These are phyloP conservation scores for Microstegium vimineum DNA, from an alignment of 176 grass and related monocot genomes.

Conservation along the genomic window DNA sequence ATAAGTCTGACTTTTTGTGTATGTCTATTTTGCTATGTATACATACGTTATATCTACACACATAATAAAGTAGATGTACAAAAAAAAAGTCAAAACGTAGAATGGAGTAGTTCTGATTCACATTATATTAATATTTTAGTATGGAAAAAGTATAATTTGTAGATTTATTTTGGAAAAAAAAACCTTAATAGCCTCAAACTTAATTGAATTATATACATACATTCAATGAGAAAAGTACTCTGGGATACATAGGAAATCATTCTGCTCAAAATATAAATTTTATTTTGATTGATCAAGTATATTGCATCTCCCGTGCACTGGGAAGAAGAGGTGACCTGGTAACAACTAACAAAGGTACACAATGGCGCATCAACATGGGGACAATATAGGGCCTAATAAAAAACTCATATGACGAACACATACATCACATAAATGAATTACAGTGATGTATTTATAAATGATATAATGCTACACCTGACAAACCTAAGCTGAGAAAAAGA, in stretches of 20 bases:
- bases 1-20: too few species aligned
- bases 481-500: background rate
- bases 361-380: background rate
- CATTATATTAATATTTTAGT: background rate
- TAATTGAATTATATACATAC: background rate
- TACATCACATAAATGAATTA: conserved; percentile 24
- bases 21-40: too few species aligned
- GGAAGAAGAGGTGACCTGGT: background rate
- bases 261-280: background rate
- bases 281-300: background rate
- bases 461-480: conserved; percentile 30
- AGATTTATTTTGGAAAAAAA: background rate
- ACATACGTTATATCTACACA: too few species aligned
- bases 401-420: background rate
- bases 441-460: conserved; percentile 26
- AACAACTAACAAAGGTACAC: background rate
- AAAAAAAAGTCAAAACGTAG: too few species aligned
- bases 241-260: background rate
- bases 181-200: background rate
- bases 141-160: background rate
- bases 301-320: background rate
- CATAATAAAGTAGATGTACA: too few species aligned
- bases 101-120: background rate
- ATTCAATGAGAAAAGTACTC: background rate
- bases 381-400: background rate